Percentiles rank a stretch among this genome's conserved stretches.
phyloP scores from a whole-genome alignment of 73 alveolate species.

The Effrenium voratum region DNA sequence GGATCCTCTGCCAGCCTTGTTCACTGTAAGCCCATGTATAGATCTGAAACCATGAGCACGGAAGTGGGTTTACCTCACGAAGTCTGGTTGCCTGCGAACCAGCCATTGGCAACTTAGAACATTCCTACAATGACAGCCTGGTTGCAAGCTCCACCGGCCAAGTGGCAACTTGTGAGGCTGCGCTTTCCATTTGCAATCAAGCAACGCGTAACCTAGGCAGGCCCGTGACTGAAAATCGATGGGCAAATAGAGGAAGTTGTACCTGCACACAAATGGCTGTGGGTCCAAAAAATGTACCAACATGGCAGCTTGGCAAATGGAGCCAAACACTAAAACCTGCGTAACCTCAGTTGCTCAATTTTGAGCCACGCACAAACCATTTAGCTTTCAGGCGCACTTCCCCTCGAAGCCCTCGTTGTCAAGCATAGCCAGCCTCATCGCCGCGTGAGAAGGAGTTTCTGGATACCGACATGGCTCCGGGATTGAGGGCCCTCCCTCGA shows the following conservation, averaged over 20 bases:
- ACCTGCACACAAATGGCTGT: background rate
- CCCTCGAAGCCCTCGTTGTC: constrained; percentile 89
- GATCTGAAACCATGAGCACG: no score
- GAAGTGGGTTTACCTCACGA: no score
- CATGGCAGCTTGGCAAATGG: background rate
- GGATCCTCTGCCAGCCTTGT: no score
- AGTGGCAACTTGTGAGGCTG: no score
- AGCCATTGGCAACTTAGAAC: no score
- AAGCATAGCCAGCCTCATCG: constrained; percentile 73
- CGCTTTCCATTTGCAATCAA: no score
- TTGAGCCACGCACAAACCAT: background rate
- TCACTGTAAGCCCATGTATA: no score
- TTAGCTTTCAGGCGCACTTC: constrained; percentile 42
- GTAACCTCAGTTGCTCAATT: background rate
- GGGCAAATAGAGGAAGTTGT: constrained; percentile 86
- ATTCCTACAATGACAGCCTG: background rate
- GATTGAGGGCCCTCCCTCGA: background rate
- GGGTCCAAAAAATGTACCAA: background rate
- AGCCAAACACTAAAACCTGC: background rate
- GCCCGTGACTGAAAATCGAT: constrained; percentile 72
- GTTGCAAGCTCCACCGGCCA: background rate
- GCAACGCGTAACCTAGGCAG: constrained; percentile 75
- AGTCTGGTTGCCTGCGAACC: no score
- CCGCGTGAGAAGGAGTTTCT: background rate
- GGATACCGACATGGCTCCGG: background rate